Evolutionary conservation across 768 basidiomycete genomes (phyloP), one percentile per base, ranked within the genome.

Genomic region (Tricholomella constricta): DNA sequence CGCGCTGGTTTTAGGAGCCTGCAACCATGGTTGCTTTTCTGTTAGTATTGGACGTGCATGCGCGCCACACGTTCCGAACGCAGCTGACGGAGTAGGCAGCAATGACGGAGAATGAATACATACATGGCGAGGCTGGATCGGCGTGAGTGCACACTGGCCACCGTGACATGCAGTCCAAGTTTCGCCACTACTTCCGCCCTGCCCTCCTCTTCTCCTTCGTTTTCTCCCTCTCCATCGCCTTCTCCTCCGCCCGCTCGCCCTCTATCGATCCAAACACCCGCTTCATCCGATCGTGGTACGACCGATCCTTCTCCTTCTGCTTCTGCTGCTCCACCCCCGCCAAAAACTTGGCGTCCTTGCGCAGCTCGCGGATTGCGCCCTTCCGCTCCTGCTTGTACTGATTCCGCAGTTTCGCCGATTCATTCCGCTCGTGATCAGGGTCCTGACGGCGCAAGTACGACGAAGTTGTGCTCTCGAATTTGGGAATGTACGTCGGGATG

Each of bases 351-450:
- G 93, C 87, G 66, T 99, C 97, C 77, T 98, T 98, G 55, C 97
- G 84, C 48, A 99, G 77, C 67, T 99, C 97, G 41, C 96, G 79
- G 56, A 99, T 94, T 4, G 97, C 97, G 38, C 97, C 95, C 78
- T 98, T 98, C 65, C 83, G 78, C 77, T 98, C 97, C 73, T 98
- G 88, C 74, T 95, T 95, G 76, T 94, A 88, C 66, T 94, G 84
- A 35, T 83, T 81, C 50, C 89, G 87, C 63, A 99, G 72, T 69
- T 98, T 98, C 52, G 86, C 72, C 0, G 85, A 83, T 59, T 90
- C 91, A 65, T 92, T 94, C 35, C 91, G 85, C 63, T 96, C 94
- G 55, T 84, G 85, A 69, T 99, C 94, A 8, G 96, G 95, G 69
- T 98, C 97, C 64, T 89, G 89, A 48, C 78, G 77, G 45, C 86